Percentiles rank a stretch among this genome's conserved stretches.
These are phyloP conservation scores for Penicillium sp. DNA, from an alignment of 2,329 filamentous ascomycete species.

Conservation along the genomic window DNA sequence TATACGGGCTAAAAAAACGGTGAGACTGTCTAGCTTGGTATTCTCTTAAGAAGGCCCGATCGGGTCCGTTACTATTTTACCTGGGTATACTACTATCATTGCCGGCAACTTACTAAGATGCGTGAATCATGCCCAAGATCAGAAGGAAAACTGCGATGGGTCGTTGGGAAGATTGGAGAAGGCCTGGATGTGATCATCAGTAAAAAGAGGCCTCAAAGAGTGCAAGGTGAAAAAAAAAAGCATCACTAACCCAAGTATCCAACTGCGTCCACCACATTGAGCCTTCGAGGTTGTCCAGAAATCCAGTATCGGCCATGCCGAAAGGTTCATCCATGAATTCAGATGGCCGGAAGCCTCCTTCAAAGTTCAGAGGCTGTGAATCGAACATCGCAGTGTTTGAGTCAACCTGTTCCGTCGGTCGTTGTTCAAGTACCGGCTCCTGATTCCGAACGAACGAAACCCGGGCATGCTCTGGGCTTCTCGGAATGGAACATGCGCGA, in stretches of 20 bases:
- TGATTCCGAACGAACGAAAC: constrained; percentile 4
- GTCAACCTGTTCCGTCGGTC: not conserved
- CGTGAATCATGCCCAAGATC: not conserved
- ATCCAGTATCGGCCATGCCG: constrained; percentile 32
- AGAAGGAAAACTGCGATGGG: constrained; percentile 30
- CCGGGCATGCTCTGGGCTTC: constrained; percentile 2
- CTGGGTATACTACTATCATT: not conserved
- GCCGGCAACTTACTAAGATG: not conserved
- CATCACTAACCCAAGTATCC: constrained; percentile 42
- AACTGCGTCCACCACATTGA: constrained; percentile 46
- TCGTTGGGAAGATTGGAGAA: constrained; percentile 41
- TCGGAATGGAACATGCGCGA: not conserved
- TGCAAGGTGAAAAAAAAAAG: not conserved
- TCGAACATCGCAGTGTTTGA: constrained; percentile 19
- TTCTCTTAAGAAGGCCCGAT: not conserved
- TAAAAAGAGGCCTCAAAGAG: not conserved
- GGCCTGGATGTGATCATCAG: constrained; percentile 31
- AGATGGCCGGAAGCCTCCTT: constrained; percentile 27
- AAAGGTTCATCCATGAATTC: constrained; percentile 25
- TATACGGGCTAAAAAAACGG: not conserved
- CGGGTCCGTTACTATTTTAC: not conserved
- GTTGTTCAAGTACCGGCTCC: constrained; percentile 13
- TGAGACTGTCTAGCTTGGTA: not conserved
- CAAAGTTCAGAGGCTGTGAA: constrained; percentile 23
- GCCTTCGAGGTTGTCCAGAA: constrained; percentile 43